Base-by-base conservation (phyloP, 805 yeast genomes). In the Pichia thaimueangensis region DNA sequence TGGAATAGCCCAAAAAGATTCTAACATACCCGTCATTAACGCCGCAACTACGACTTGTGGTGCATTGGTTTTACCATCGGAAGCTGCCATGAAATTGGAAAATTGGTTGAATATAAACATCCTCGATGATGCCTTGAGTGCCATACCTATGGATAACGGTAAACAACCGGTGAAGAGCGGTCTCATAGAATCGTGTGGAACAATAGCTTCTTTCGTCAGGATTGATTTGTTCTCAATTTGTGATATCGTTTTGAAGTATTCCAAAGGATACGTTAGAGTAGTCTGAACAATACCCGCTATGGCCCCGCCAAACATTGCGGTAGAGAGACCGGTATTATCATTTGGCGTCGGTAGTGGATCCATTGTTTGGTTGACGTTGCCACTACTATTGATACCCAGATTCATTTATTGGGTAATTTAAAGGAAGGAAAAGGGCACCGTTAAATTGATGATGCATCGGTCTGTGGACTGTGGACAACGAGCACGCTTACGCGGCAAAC, bases 21-120 rank as follows among this genome's bases (percentile, higher is more conserved):
- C 97, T 34, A 81, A 65, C 44, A 83, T 70, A 2, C 95, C 97
- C 5, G 95, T 84, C 67, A 86, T 74, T 49, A 75, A 52, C 9
- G 95, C 96, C 4, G 96, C 96, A 45, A 84, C 78, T 7, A 86
- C 84, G 31, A 86, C 73, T 53, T 87, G 71, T 9, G 94, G 91
- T 1, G 94, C 94, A 7, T 81, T 71, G 3, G 86, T 71, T 48
- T 78, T 73, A n/a, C 79, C 76, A 40, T 70, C 73, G 23, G 74
- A 75, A 4, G 80, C 70, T n/a, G n/a, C n/a, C 84, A 76, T 70
- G 58, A 84, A 75, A 54, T 78, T 74, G 20, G 87, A 77, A 44
- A 82, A 79, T 65, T 79, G 76, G 48, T 86, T 84, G 66, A 85
- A 91, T 37, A 82, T 73, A 21, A 80, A 66, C 54, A 89, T 78